These are phyloP conservation scores for Talaromyces sp. DNA, from an alignment of 2,329 filamentous ascomycete genomes.

Conservation along the genomic window DNA sequence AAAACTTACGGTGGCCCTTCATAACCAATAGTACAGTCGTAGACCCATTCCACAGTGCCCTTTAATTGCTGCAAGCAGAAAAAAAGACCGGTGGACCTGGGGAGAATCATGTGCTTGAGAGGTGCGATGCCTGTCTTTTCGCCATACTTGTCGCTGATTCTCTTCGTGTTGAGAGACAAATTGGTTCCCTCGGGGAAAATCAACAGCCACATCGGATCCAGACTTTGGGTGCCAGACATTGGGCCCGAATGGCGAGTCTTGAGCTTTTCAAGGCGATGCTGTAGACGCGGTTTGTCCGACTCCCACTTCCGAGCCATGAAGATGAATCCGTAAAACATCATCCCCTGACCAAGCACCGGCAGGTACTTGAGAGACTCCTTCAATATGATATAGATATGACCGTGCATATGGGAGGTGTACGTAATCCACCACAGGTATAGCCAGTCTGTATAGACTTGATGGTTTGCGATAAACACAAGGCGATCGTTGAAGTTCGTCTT, in stretches of 20 bases:
- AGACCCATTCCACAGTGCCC: slow-evolving; percentile 58
- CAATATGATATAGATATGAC: slow-evolving; percentile 61
- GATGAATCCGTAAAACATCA: slow-evolving; percentile 63
- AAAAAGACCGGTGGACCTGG: slow-evolving; percentile 55
- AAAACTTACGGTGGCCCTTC: slow-evolving; percentile 79
- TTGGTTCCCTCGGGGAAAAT: slow-evolving; percentile 65
- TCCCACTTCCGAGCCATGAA: slow-evolving; percentile 61
- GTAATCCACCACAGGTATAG: slow-evolving; percentile 64
- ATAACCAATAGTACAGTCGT: slow-evolving; percentile 86
- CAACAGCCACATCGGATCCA: slow-evolving; percentile 62
- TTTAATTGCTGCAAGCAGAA: slow-evolving; percentile 58
- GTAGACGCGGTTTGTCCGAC: slow-evolving; percentile 55
- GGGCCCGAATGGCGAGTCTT: slow-evolving; percentile 49
- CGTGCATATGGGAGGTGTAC: slow-evolving; percentile 61
- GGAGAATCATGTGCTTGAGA: slow-evolving; percentile 56
- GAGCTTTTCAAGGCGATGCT: slow-evolving; percentile 52
- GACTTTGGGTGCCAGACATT: slow-evolving; percentile 37
- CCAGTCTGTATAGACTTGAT: slow-evolving; percentile 67
- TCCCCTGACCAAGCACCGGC: slow-evolving; percentile 57
- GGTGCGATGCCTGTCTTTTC: slow-evolving; percentile 53
- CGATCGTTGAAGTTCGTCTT: slow-evolving; percentile 57
- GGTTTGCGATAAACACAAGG: slow-evolving; percentile 59
- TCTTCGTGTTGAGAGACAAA: slow-evolving; percentile 51
- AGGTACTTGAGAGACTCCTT: slow-evolving; percentile 62
- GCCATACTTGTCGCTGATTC: slow-evolving; percentile 53